These are phyloP conservation scores for Picochlorum sp. DNA, from an alignment of 139 green algal species.

Conservation along the genomic window DNA sequence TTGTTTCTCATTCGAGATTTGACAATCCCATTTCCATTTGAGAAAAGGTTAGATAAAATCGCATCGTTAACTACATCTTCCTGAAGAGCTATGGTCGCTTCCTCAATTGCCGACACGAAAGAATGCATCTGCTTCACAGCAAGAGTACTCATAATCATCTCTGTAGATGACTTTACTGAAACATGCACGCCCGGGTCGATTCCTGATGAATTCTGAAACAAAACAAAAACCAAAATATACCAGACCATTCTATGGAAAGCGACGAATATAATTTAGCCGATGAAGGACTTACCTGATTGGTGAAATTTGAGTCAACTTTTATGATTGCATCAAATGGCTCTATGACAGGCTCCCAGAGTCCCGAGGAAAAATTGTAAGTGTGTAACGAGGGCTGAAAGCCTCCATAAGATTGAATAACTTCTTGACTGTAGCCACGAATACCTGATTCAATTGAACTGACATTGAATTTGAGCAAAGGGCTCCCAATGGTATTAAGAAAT, in stretches of 20 bases:
- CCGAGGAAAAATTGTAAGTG: conserved; percentile 49
- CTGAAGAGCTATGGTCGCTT: neutral
- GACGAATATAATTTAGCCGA: too few relatives aligned
- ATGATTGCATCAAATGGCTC: conserved; percentile 72
- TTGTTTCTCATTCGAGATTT: too few relatives aligned
- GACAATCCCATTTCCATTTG: too few relatives aligned
- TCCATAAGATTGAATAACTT: conserved; percentile 37
- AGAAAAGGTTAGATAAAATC: too few relatives aligned
- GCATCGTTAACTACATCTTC: neutral
- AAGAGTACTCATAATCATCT: conserved; percentile 45
- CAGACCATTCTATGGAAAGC: neutral
- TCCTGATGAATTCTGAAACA: conserved; percentile 22
- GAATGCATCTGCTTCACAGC: conserved; percentile 32
- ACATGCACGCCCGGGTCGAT: conserved; percentile 38
- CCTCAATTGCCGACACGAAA: conserved; percentile 28
- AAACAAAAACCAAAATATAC: neutral
- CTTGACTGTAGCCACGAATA: conserved; percentile 18
- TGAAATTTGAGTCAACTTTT: conserved; percentile 41
- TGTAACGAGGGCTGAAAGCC: conserved; percentile 39
- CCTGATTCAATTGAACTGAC: conserved; percentile 28
- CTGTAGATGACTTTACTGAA: conserved; percentile 39
- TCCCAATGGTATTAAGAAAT: conserved; percentile 44
- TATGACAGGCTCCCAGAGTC: conserved; percentile 76
- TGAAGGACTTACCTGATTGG: conserved; percentile 4
- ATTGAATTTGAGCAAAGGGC: conserved; percentile 58